Evolutionary conservation across 1,284 basidiomycete species (phyloP).

Genomic region (Ustilago trichophora): DNA sequence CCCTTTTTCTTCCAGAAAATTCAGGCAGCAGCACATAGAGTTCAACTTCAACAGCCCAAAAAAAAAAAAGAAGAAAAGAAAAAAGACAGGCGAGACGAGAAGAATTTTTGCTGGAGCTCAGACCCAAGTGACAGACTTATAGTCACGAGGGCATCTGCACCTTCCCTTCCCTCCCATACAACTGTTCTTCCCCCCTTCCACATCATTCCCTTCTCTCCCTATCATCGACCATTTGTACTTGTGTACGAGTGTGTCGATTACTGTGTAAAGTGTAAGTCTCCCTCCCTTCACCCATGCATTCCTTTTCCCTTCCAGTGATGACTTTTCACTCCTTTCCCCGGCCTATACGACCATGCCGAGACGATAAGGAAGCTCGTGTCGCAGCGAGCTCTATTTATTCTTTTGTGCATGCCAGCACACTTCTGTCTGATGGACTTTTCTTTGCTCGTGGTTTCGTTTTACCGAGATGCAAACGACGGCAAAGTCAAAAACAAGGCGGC

Average conservation of each 20-base stretch:
- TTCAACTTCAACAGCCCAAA: too few relatives aligned
- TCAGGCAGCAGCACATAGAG: conserved; percentile 10
- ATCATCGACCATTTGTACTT: conserved; percentile 34
- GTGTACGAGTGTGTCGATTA: conserved; percentile 33
- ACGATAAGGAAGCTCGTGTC: conserved; percentile 65
- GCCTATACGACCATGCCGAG: conserved; percentile 67
- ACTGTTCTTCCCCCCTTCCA: too few relatives aligned
- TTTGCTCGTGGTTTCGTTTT: conserved; percentile 14
- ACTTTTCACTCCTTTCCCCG: conserved; percentile 66
- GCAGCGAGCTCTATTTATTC: conserved; percentile 56
- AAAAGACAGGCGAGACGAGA: too few relatives aligned
- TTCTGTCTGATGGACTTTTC: conserved; percentile 58
- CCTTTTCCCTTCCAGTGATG: conserved; percentile 42
- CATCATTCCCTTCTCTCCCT: too few relatives aligned
- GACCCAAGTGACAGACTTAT: conserved; percentile 3
- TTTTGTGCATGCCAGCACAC: conserved; percentile 66
- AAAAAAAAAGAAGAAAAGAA: too few relatives aligned
- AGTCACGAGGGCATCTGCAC: neutral
- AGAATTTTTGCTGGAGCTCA: conserved; percentile 16
- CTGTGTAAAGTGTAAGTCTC: conserved; percentile 31
- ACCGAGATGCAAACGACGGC: neutral
- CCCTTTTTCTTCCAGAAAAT: conserved; percentile 8
- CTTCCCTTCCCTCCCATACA: neutral
- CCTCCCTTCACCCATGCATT: neutral
- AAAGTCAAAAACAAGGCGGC: neutral